Evolutionary conservation across 2,329 filamentous ascomycete species (phyloP).

Genomic region (Colletotrichum tanaceti): DNA sequence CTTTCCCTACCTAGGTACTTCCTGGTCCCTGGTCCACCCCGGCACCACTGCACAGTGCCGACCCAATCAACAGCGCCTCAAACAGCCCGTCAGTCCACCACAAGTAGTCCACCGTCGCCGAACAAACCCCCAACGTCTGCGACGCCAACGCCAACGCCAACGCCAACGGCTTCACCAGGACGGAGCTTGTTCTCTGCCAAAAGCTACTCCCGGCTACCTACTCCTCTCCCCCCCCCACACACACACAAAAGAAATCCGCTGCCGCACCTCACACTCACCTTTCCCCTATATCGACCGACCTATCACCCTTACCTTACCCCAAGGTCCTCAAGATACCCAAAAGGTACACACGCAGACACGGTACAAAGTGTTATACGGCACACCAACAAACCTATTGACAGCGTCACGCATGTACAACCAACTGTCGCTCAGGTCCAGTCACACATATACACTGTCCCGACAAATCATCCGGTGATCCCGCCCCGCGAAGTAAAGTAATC

Average conservation of each 20-base stretch:
- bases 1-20: not conserved
- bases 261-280: not conserved
- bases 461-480: conserved; percentile 13
- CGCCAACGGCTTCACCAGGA: conserved; percentile 7
- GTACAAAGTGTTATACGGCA: not conserved
- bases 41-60: not conserved
- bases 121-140: not conserved
- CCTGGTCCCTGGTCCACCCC: conserved; percentile 5
- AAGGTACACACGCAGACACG: no score
- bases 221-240: not conserved
- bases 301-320: not conserved
- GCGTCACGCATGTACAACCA: conserved; percentile 20
- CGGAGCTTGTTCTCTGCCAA: conserved; percentile 27
- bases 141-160: not conserved
- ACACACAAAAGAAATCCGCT: not conserved
- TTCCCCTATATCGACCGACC: no score
- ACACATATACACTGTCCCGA: not conserved
- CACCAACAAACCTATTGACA: not conserved
- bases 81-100: not conserved
- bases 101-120: not conserved
- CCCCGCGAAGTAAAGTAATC: conserved; percentile 17
- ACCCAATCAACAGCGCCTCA: conserved; percentile 12
- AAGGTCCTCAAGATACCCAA: no score
- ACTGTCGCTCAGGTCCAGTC: not conserved
- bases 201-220: conserved; percentile 31